Base-by-base conservation (phyloP, 2,329 filamentous ascomycete species). In the Alternaria tenuissima region DNA sequence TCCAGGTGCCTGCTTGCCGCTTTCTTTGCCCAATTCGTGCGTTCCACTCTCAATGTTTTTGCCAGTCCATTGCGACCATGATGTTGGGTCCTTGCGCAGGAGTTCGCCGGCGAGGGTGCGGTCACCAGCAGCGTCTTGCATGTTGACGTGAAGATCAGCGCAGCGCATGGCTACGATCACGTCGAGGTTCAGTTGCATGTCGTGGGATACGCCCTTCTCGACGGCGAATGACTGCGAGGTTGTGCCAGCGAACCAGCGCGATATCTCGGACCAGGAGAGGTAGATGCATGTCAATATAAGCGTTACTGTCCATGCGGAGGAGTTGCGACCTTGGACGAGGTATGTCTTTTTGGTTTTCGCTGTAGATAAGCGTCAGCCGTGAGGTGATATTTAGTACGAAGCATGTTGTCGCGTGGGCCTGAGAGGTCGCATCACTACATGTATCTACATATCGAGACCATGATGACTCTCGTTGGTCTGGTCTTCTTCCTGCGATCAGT, bases 301-400 rank as follows among this genome's bases (percentile, higher is more conserved):
- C 52, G 89, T 86, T 48, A 97, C 86, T 22, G 95, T 98, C 91
- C 94, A 97, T 81, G 96, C 93, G 64, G 94, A 94, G 73, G 95
- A 96, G 72, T 91, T 91, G 38, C 91, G 87, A 32, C 93, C 96
- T 66, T 89, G 88, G 47, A 91, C 90, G 56, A 95, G 89, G 81
- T 97, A 99, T 75, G 94, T 93, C 16, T 94, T 88, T 83, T 98
- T 98, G 55, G 94, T 92, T 85, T 99, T 98, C 68, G 95, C 94
- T 97, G 75, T 5, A 11, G n/a, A 38, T 26, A 28, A 8, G 7
- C 36, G 60, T 71, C 57, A 71, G 66, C 57, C 5, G n/a, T 9
- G 22, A 16, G 12, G 34, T 57, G 16, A 30, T 42, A 36, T 24
- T 24, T 16, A 12, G 20, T 3, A 43, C 26, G 18, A 42, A 34